Evolutionary conservation across 176 grass and related monocot species (phyloP), one percentile per base, ranked within the genome.

Genomic region (Panicum miliaceum): DNA sequence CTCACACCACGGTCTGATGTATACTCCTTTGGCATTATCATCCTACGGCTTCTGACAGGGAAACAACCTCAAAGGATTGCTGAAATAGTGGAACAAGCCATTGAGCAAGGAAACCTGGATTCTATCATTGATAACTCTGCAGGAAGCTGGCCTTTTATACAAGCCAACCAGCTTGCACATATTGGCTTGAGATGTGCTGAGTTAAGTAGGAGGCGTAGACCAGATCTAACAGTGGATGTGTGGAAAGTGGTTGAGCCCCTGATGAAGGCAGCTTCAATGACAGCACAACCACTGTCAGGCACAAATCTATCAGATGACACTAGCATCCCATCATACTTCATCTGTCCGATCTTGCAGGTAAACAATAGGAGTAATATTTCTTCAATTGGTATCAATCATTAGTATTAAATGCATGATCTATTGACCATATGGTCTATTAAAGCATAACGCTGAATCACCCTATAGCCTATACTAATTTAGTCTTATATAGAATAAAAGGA

Each of bases 141-240:
- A 41, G 92, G 92, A 56, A 76, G 79, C 46, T 94, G 92, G 92
- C 92, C 88, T 12, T 90, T 84, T 64, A 76, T 84, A 41, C 88
- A 89, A 58, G 92, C 88, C 16, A 90, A 85, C 23, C 88, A 90
- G 52, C 85, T 94, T 71, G 92, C 92, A n/a, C 79, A 91, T 65
- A 70, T 91, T 40, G 88, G 81, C 37, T 23, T 90, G 8, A 88
- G 84, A 66, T 93, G 91, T 60, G 75, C 81, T 3, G 71, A 85
- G 35, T 50, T 90, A 48, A 88, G 77, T 20, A 77, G 85, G 88
- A 90, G 50, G 47, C 77, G 40, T 8, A 85, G 91, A 15, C 85
- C 91, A 29, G 29, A 90, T 79, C 83, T 82, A 62, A 70, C 35
- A n/a, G 43, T 12, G 26, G 87, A 89, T 47, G 80, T 88, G 9